Evolutionary conservation across 148 eudicot genomes (phyloP).

Genomic region (Camellia lanceoleosa): DNA sequence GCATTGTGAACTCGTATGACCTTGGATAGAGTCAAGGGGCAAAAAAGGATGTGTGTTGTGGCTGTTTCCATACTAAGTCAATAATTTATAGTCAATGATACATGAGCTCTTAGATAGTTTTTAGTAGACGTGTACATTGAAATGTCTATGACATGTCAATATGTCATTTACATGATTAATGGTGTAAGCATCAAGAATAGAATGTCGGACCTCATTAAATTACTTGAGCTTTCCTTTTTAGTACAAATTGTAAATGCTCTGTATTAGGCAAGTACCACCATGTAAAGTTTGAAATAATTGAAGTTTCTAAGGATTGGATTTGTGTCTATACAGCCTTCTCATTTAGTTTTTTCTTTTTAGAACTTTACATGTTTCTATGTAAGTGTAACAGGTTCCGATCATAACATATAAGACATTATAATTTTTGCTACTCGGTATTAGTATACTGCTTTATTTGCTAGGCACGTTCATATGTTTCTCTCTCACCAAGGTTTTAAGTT

Average conservation of each 20-base stretch:
- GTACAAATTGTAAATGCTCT: not conserved
- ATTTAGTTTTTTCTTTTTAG: no score
- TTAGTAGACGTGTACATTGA: not conserved
- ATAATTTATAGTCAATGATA: not conserved
- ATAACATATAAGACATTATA: no score
- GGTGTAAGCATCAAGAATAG: no score
- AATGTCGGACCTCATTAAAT: not conserved
- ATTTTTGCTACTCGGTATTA: no score
- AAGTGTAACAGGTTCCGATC: no score
- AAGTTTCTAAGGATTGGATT: no score
- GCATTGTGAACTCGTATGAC: not conserved
- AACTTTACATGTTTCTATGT: no score
- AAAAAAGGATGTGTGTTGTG: not conserved
- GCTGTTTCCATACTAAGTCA: not conserved
- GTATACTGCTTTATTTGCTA: no score
- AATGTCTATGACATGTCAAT: not conserved
- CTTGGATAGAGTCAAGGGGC: not conserved
- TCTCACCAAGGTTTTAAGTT: not conserved
- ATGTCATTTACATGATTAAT: no score
- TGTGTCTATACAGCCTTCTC: no score
- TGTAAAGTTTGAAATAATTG: not conserved
- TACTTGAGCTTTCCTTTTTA: not conserved
- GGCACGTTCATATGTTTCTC: not conserved
- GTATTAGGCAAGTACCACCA: not conserved
- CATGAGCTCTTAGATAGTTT: no score